These are phyloP conservation scores for Maudiozyma bulderi DNA, from an alignment of 805 yeast genomes.

Conservation along the genomic window DNA sequence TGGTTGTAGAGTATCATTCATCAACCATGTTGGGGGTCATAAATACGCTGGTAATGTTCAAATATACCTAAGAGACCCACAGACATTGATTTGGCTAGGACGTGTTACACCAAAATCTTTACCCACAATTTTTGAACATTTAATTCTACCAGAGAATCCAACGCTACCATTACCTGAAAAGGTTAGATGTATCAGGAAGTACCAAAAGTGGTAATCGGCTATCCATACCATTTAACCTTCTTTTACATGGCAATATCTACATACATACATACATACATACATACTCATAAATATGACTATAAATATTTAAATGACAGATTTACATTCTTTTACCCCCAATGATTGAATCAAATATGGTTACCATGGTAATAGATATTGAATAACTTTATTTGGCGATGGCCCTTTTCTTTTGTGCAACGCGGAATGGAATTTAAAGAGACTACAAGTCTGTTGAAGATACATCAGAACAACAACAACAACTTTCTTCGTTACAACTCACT, in stretches of 20 bases:
- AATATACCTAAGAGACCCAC: conserved; percentile 45
- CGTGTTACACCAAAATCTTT: conserved; percentile 72
- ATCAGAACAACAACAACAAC: too few relatives aligned
- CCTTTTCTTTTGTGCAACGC: too few relatives aligned
- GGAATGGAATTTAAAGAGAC: too few relatives aligned
- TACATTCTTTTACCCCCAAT: not conserved
- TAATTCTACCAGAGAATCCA: conserved; percentile 57
- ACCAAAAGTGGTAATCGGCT: conserved; percentile 24
- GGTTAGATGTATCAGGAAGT: conserved; percentile 45
- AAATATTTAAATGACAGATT: not conserved
- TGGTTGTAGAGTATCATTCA: conserved; percentile 62
- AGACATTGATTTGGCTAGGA: conserved; percentile 75
- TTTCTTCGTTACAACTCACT: too few relatives aligned
- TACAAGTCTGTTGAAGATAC: too few relatives aligned
- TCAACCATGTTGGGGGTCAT: conserved; percentile 94
- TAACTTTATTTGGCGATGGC: too few relatives aligned
- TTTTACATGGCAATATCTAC: not conserved
- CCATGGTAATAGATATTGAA: too few relatives aligned
- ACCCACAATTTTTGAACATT: conserved; percentile 64
- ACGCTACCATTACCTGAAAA: conserved; percentile 58
- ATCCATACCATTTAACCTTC: not conserved
- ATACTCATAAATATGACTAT: not conserved
- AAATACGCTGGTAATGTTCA: conserved; percentile 86
- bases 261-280: not conserved
- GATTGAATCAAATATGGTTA: not conserved